These are phyloP conservation scores for Metschnikowia cerradonensis DNA, from an alignment of 805 yeast species.

Conservation along the genomic window DNA sequence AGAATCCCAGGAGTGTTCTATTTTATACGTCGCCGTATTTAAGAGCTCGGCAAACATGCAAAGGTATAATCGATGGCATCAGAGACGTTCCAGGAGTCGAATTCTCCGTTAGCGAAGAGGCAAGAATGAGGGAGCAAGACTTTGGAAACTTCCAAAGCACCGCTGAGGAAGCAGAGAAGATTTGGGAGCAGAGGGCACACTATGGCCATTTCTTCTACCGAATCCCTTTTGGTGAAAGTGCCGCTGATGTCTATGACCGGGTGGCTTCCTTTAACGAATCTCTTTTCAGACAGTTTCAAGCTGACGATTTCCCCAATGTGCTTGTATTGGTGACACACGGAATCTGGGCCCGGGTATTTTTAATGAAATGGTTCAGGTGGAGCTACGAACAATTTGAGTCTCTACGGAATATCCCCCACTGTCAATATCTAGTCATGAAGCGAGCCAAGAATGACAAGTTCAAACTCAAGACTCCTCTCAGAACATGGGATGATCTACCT, in stretches of 20 bases:
- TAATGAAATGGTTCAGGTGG: conserved; percentile 96
- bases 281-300: conserved; percentile 71
- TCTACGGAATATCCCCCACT: conserved; percentile 78
- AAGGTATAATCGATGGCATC: conserved; percentile 60
- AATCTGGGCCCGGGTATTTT: conserved; percentile 86
- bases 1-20: conserved; percentile 42
- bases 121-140: conserved; percentile 90
- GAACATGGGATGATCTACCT: conserved; percentile 66
- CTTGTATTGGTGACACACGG: conserved; percentile 89
- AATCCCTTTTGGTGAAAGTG: conserved; percentile 91
- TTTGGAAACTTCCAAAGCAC: conserved; percentile 89
- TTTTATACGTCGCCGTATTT: conserved; percentile 85
- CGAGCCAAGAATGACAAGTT: conserved; percentile 49
- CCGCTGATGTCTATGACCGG: conserved; percentile 92
- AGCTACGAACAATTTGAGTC: conserved; percentile 84
- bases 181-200: conserved; percentile 79
- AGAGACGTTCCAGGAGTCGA: conserved; percentile 39
- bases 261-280: conserved; percentile 89
- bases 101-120: conserved; percentile 74
- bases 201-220: conserved; percentile 81
- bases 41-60: conserved; percentile 80
- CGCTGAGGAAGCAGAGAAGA: conserved; percentile 69
- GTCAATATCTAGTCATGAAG: conserved; percentile 79
- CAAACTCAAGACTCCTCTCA: conserved; percentile 54
- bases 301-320: conserved; percentile 70